These are phyloP conservation scores for Pichia sp. DNA, from an alignment of 1,139 yeast species.

Conservation along the genomic window DNA sequence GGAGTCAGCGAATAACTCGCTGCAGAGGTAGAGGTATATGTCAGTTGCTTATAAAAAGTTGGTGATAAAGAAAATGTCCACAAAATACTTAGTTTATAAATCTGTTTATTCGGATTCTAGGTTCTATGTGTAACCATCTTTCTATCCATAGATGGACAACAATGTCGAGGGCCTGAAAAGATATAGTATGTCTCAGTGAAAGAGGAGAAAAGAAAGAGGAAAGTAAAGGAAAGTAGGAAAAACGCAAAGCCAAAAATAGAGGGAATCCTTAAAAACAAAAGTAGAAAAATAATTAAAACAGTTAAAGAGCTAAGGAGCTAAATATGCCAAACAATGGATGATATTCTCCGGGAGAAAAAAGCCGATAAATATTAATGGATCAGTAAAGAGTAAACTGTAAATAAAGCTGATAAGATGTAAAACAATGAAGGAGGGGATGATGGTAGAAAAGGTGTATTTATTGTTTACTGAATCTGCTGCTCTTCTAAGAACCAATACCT, in stretches of 20 bases:
- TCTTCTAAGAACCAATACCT: constrained; percentile 26
- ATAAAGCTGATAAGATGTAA: not conserved
- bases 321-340: not conserved
- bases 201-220: not conserved
- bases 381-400: not conserved
- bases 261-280: not conserved
- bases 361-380: not conserved
- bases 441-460: not conserved
- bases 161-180: not conserved
- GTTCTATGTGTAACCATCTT: not conserved
- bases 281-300: not conserved
- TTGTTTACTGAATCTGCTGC: not conserved
- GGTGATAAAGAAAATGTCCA: not conserved
- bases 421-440: not conserved
- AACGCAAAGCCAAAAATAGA: not conserved
- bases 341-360: not conserved
- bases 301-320: not conserved
- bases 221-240: not conserved
- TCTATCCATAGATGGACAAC: not conserved
- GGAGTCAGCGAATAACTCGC: not conserved
- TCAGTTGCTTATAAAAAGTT: too few relatives aligned
- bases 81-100: not conserved
- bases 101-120: not conserved
- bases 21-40: not conserved
- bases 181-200: not conserved